Evolutionary conservation across 164 flowering plant genomes (phyloP), one percentile per base, ranked within the genome.

Genomic region (Vitis rupestris): DNA sequence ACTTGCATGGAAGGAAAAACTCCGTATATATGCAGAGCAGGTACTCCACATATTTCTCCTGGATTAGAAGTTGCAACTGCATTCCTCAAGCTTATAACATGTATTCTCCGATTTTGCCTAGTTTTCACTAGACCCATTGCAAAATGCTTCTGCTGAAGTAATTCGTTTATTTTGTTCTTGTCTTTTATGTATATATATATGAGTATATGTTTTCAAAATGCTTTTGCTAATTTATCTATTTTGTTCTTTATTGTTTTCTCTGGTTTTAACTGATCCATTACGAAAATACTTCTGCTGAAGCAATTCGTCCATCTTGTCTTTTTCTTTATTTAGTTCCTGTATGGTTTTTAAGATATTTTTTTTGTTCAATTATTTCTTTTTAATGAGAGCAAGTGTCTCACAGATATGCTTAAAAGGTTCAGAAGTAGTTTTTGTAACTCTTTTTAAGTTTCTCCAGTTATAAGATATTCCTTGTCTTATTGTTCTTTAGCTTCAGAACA

Each of bases 11-110:
- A 75, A 71, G 68, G 84, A 83, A 16, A 84, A 78, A 50, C 53
- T 72, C 37, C 78, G 64, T 9, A 15, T 71, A 15, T 73, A 74
- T 69, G 61, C 72, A n/a, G 80, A 82, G 62, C 78, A 78, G 84
- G 82, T 79, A 72, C 8, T 0, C 11, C 15, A 13, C 47, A 10
- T n/a, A 0, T n/a, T 48, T 44, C 17, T 27, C 30, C 13, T 69
- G 27, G 11, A 61, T 50, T 49, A 13, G n/a, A 49, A 52, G 2
- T 15, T 29, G 14, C 12, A 27, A 65, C 44, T 37, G 0, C 44
- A 37, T 37, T 37, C 44, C 7, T 3, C 44, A 3, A 37, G 44
- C 6, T 4, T 4, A 6, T 3, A 6, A 37, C 44, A 37, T 37
- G 6, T 37, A 37, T 37, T 3, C 7, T 37, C 7, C 44, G 1